These are phyloP conservation scores for Wickerhamiella occidentalis DNA, from an alignment of 805 yeast species.

Conservation along the genomic window DNA sequence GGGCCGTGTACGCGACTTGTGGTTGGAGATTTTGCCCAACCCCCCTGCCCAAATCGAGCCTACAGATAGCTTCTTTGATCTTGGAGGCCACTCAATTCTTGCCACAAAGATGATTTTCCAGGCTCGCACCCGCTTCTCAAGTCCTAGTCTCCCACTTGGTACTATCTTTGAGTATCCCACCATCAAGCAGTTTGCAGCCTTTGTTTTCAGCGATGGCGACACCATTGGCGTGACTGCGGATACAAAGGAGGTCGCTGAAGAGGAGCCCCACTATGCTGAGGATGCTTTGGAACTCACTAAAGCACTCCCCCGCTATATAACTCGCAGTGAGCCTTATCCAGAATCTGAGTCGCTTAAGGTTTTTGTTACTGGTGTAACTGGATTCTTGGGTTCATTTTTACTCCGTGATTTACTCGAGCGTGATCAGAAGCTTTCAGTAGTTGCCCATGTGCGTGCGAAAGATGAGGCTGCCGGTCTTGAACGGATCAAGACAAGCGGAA, in stretches of 20 bases:
- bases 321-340: constrained; percentile 33
- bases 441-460: constrained; percentile 85
- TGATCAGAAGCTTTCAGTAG: constrained; percentile 43
- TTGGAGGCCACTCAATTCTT: constrained; percentile 95
- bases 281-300: constrained; percentile 53
- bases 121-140: constrained; percentile 60
- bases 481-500: constrained; percentile 62
- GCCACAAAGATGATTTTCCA: constrained; percentile 96
- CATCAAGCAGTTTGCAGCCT: constrained; percentile 60
- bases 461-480: constrained; percentile 56
- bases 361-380: constrained; percentile 91
- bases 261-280: constrained; percentile 38
- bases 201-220: constrained; percentile 41
- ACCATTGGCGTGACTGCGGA: constrained; percentile 33
- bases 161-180: constrained; percentile 85
- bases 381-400: constrained; percentile 87
- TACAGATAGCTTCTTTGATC: constrained; percentile 84
- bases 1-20: constrained; percentile 58
- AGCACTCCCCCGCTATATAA: constrained; percentile 36
- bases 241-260: constrained; percentile 18
- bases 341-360: constrained; percentile 39
- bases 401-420: constrained; percentile 63
- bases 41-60: constrained; percentile 66
- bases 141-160: constrained; percentile 74
- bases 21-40: constrained; percentile 78